A percentile compares a stretch with the other conserved stretches of the same genome.
phyloP scores from a whole-genome alignment of 805 yeast genomes.

The Saturnispora sanitii region DNA sequence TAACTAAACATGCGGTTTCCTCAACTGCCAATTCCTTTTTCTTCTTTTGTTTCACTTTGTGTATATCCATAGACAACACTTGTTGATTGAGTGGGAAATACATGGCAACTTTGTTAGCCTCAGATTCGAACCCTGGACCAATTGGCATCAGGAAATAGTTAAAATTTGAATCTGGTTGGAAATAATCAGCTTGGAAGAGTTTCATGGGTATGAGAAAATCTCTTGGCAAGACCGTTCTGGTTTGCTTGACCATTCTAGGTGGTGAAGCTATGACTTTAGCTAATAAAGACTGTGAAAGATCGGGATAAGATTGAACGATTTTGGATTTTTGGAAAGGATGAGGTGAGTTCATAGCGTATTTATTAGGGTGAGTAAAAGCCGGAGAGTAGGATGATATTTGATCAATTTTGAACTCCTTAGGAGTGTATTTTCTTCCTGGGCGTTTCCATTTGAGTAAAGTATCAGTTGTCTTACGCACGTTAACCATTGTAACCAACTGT shows the following conservation, averaged over 20 bases:
- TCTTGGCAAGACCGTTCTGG: conserved; percentile 31
- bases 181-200: conserved; percentile 9
- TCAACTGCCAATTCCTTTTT: not conserved
- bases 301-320: conserved; percentile 17
- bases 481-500: not conserved
- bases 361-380: conserved; percentile 18
- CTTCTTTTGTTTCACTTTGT: too few relatives aligned
- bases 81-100: conserved; percentile 1
- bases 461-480: not conserved
- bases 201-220: conserved; percentile 30
- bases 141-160: conserved; percentile 2
- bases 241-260: conserved; percentile 30
- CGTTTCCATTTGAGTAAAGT: not conserved
- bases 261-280: conserved; percentile 35
- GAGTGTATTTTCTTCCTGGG: not conserved
- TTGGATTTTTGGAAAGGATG: conserved; percentile 3
- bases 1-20: not conserved
- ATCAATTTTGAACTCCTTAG: conserved; percentile 1
- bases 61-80: too few relatives aligned
- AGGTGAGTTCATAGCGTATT: conserved; percentile 16
- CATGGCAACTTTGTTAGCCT: not conserved
- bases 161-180: not conserved
- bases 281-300: conserved; percentile 27
- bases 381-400: conserved; percentile 11
- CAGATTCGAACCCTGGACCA: not conserved